These are phyloP conservation scores for Aspergillus pseudoviridinutans DNA, from an alignment of 2,329 filamentous ascomycete genomes.

Conservation along the genomic window DNA sequence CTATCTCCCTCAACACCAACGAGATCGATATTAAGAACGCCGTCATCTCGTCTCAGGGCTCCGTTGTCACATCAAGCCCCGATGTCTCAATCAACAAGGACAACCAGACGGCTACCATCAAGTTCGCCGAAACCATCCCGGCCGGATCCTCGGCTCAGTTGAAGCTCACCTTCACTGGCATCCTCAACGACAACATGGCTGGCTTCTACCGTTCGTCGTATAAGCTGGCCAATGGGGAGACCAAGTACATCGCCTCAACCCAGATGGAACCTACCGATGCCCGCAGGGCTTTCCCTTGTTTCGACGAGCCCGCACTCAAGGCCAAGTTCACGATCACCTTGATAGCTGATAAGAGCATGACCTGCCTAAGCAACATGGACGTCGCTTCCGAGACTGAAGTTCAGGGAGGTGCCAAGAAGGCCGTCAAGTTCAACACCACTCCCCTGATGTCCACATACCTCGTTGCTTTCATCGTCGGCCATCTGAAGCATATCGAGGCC, in stretches of 20 bases:
- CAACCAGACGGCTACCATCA: slow-evolving; percentile 76
- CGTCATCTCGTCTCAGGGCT: slow-evolving; percentile 59
- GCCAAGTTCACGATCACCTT: slow-evolving; percentile 88
- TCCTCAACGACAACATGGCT: slow-evolving; percentile 90
- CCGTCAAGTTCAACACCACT: slow-evolving; percentile 86
- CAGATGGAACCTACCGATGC: slow-evolving; percentile 98
- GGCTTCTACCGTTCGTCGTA: slow-evolving; percentile 96
- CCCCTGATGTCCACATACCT: slow-evolving; percentile 96
- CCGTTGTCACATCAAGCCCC: slow-evolving; percentile 57
- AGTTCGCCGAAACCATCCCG: slow-evolving; percentile 67
- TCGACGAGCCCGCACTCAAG: slow-evolving; percentile 93
- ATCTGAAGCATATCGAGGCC: slow-evolving; percentile 90
- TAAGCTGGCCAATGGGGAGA: slow-evolving; percentile 73
- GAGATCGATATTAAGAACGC: slow-evolving; percentile 79
- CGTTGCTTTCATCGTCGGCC: slow-evolving; percentile 87
- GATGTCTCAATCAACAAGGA: slow-evolving; percentile 70
- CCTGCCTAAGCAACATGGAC: slow-evolving; percentile 96
- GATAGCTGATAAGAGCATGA: slow-evolving; percentile 83
- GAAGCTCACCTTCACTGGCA: slow-evolving; percentile 72
- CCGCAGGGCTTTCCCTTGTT: slow-evolving; percentile 88
- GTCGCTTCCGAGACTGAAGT: slow-evolving; percentile 75
- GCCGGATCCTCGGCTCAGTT: slow-evolving; percentile 75
- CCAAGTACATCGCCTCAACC: slow-evolving; percentile 79
- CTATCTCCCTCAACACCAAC: slow-evolving; percentile 81
- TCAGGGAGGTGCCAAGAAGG: slow-evolving; percentile 64